Conservation (phyloP, 176 grass and related monocot species). For the sorghum (Sorghum bicolor) region Sorghum_bicolor_NCBIv3 NC_012878.2:9223501-9224000, state of each 20-base stretch:
- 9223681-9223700: neutral
- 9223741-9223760: neutral
- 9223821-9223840: neutral
- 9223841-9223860: neutral
- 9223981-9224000: neutral
- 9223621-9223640: neutral
- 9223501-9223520: conserved; percentile 99
- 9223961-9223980: neutral
- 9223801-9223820: conserved; percentile 5
- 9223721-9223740: neutral
- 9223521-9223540: conserved; percentile 71
- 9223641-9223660: neutral
- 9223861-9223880: neutral
- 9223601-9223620: neutral
- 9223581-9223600: conserved; percentile 11
- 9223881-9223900: neutral
- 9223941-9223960: neutral
- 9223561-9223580: conserved; percentile 48
- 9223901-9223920: neutral
- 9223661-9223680: neutral
- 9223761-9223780: conserved; percentile 11
- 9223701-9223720: neutral
- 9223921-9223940: neutral
- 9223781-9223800: neutral
- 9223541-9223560: conserved; percentile 74